Conservation (phyloP, 2,329 filamentous ascomycete genomes). For the Huntiella moniliformis region DNA sequence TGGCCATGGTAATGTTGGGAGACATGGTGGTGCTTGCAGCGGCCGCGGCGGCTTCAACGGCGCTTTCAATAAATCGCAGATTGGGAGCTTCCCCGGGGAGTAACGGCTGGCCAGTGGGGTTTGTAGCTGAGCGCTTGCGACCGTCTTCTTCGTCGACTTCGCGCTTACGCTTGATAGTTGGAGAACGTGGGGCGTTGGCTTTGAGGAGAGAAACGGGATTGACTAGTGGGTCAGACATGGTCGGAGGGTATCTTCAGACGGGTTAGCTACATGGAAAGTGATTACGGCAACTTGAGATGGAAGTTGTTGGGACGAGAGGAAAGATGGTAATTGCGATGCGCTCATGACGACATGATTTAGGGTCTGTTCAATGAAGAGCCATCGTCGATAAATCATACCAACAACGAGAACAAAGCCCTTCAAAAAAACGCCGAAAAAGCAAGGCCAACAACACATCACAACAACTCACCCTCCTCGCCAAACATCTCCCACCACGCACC, state of each 20-base stretch:
- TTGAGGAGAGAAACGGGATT: slow-evolving; percentile 8
- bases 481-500: neutral
- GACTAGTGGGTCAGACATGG: slow-evolving; percentile 7
- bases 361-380: too few species aligned
- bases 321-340: too few species aligned
- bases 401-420: too few species aligned
- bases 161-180: slow-evolving; percentile 37
- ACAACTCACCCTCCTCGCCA: too few species aligned
- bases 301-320: too few species aligned
- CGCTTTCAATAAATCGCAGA: slow-evolving; percentile 30
- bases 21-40: slow-evolving; percentile 18
- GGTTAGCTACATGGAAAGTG: too few species aligned
- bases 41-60: slow-evolving; percentile 26
- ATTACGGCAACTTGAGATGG: too few species aligned
- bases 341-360: too few species aligned
- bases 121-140: slow-evolving; percentile 31
- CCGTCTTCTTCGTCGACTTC: slow-evolving; percentile 26
- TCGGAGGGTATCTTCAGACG: neutral
- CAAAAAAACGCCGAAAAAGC: too few species aligned
- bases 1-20: slow-evolving; percentile 6
- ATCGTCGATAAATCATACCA: too few species aligned
- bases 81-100: slow-evolving; percentile 10
- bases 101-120: slow-evolving; percentile 18
- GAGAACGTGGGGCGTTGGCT: slow-evolving; percentile 18
- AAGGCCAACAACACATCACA: too few species aligned